Base-by-base conservation (phyloP, 2,329 filamentous ascomycete species). In the Cladosporium oxysporum region DNA sequence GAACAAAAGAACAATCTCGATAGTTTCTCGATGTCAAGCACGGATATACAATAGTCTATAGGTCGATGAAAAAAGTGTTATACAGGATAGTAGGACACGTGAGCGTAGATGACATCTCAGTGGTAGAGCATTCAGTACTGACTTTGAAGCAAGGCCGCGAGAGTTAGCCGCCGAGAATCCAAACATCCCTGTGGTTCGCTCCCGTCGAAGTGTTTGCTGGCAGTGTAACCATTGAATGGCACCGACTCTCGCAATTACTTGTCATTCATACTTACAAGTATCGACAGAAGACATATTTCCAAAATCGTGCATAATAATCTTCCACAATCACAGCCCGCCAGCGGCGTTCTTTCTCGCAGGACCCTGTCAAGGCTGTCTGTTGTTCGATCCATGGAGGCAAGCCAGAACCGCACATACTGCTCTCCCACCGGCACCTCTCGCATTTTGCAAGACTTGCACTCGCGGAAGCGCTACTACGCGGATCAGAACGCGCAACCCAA, bases 391-490 rank as follows among this genome's bases (percentile, higher is more conserved):
- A 64, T 64, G 59, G 53, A 64, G 59, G 55, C 44, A 16, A 57
- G 33, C 49, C 58, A 31, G 49, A 66, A 66, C 49, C 23, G 12
- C 26, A 41, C 55, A 16, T 65, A 58, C 55, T 35, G 12, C 11
- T 28, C 52, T 18, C 26, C 44, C n/a, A 18, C 12, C 26, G 47
- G 52, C 33, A 65, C 62, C 18, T 71, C 69, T 41, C 64, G 65
- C 28, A 69, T 70, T 11, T 52, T 44, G 18, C 62, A 65, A 52
- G 69, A 67, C 50, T 37, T 57, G 12, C 58, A 18, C 14, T 26
- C 53, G 31, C 55, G 61, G 10, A 33, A 53, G 18, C 6, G 3
- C 18, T 29, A 55, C 33, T 28, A 47, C 35, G 16, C 50, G 18
- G 31, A 47, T 11, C 50, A 58, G 23, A 31, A 55, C 18, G 35